Base-by-base conservation (phyloP, 805 yeast species). In the Kregervanrija fluxuum region DNA sequence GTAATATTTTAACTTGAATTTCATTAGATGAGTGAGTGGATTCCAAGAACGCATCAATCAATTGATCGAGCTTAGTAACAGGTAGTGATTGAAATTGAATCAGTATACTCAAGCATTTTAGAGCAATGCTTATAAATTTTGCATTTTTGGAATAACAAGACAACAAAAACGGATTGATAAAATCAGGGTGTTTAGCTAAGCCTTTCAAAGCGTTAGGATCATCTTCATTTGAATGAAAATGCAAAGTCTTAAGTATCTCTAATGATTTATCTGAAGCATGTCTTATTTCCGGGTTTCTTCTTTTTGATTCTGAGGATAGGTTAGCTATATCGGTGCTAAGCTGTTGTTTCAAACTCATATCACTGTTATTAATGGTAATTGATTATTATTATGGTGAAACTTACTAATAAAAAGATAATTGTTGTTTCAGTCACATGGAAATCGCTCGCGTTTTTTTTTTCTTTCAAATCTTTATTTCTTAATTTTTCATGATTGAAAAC, bases 1-100 rank as follows among this genome's bases (percentile, higher is more conserved):
- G 99, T 34, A 91, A 65, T 11, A 89, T 81, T 57, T 89, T 86
- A 49, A 93, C 71, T 62, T 91, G 97, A 38, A 87, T 82, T 36
- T 90, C 97, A 22, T 78, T 71, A 0, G 93, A 85, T 11, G 85
- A 67, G 54, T 80, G 80, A 0, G 91, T 77, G 0, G 95, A 86
- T 46, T 85, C 90, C 31, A 73, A 69, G 32, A 88, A 69, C 0
- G 89, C 80, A 35, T 78, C 82, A 15, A 91, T 64, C 6, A 91
- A 70, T 5, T 73, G 73, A 14, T 70, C 70, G 14, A 82, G 55
- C 38, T 77, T 70, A 3, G 68, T 64, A 0, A 68, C 64, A 0
- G 90, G 80, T 10, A 91, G 65, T 2, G 80, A 72, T 8, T 66
- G 61, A n/a, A 69, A 55, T 14, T 73, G 61, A 6, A 85, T 75